phyloP scores from a whole-genome alignment of 2,329 filamentous ascomycete species.

The Cordyceps farinosa region DNA sequence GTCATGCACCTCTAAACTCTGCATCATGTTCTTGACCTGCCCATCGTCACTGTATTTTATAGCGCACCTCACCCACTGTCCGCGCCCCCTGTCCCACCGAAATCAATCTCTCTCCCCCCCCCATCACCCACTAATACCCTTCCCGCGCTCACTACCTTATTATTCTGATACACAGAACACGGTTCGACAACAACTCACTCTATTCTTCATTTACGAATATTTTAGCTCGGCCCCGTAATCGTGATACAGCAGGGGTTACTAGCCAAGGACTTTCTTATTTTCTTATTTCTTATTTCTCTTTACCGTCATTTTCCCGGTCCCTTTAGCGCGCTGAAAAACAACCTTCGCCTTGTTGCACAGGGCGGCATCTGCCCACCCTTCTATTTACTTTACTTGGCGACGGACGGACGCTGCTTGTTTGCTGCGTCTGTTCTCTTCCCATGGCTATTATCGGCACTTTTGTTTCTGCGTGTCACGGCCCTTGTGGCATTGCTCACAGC shows the following conservation, averaged over 20 bases:
- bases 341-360: too few species aligned
- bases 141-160: background rate
- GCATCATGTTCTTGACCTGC: too few species aligned
- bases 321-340: too few species aligned
- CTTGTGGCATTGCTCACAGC: background rate
- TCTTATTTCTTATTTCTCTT: background rate
- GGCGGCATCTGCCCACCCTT: background rate
- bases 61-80: too few species aligned
- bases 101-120: background rate
- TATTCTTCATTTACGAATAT: too few species aligned
- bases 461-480: background rate
- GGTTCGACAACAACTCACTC: background rate
- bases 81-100: background rate
- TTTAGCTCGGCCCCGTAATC: too few species aligned
- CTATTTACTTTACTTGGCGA: background rate
- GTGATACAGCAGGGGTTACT: background rate
- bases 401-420: too few species aligned
- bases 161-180: too few species aligned
- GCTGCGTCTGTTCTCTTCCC: background rate
- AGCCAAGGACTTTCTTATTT: background rate
- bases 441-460: background rate
- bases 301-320: too few species aligned
- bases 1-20: background rate
- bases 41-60: too few species aligned
- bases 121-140: background rate